Evolutionary conservation across 805 yeast genomes (phyloP).

Genomic region (Cyberlindnera saturnus): DNA sequence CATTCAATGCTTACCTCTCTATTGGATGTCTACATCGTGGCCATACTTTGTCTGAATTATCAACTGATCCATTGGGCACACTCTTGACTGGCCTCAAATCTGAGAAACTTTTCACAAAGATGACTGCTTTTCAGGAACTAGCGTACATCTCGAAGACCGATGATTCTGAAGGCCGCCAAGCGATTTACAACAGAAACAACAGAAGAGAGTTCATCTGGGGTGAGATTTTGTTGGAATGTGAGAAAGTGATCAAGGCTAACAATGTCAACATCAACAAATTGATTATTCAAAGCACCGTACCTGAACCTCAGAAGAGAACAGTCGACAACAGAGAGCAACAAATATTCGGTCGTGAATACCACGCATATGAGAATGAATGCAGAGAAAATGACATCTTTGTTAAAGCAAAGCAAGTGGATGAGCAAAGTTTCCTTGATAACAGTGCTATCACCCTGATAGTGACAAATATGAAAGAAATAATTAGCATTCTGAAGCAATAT

Average conservation of each 20-base stretch:
- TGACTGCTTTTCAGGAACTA: conserved; percentile 73
- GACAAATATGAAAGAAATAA: conserved; percentile 4
- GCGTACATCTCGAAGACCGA: conserved; percentile 54
- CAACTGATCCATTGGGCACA: conserved; percentile 58
- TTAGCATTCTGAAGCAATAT: conserved; percentile 7
- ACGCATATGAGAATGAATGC: conserved; percentile 7
- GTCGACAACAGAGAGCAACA: conserved; percentile 12
- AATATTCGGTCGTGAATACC: conserved; percentile 31
- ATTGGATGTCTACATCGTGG: conserved; percentile 69
- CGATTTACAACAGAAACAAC: conserved; percentile 47
- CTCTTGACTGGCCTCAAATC: conserved; percentile 59
- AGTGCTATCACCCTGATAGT: conserved; percentile 11
- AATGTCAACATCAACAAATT: conserved; percentile 33
- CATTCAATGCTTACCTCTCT: conserved; percentile 59
- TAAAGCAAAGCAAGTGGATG: conserved; percentile 3
- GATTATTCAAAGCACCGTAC: conserved; percentile 2
- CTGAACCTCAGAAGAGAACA: conserved; percentile 16
- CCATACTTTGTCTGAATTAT: conserved; percentile 51
- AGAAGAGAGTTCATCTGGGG: conserved; percentile 49
- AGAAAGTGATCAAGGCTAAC: conserved; percentile 44
- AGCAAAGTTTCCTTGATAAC: conserved; percentile 15
- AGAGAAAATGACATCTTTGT: conserved; percentile 11
- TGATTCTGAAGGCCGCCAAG: conserved; percentile 40
- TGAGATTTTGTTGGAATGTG: conserved; percentile 53
- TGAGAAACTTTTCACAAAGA: conserved; percentile 39